Evolutionary conservation across 2,329 filamentous ascomycete genomes (phyloP), one percentile per base, ranked within the genome.

Genomic region (Sporothrix schenckii): DNA sequence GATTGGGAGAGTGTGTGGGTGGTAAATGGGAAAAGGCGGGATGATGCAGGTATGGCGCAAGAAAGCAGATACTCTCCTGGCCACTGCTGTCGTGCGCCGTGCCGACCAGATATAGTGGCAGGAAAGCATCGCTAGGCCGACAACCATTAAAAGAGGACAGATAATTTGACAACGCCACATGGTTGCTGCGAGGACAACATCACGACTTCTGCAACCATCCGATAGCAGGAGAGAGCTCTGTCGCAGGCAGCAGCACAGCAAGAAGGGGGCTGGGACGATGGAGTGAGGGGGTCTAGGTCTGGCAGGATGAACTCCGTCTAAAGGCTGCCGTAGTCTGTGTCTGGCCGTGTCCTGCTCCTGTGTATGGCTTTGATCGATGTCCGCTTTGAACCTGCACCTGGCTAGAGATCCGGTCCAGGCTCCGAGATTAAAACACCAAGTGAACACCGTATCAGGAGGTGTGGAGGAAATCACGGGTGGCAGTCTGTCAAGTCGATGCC

Each of bases 351-450:
- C 9, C 30, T 58, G 27, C 19, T 21, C n/a, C 19, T 44, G 58
- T 44, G 10, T 30, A 9, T 11, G 19, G 58, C 27, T 19, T n/a
- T 47, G 13, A 6, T 65, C 21, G 16, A 14, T 66, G 53, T 67
- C 69, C 56, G 39, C 47, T 44, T 68, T 47, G n/a, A 21, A n/a
- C 14, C 21, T 63, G 47, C 50, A 60, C 66, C 53, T 68, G 66
- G 41, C 41, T 14, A 27, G 53, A 56, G 30, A 44, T 68, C 69
- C 66, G 66, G 58, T 71, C 69, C 58, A 71, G 69, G 69, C 69
- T 65, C 66, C 69, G 66, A 71, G 56, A 71, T 71, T 65, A 68
- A 56, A 39, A 53, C 53, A 56, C 39, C 2, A 54, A 30, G 41
- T 56, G 66, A 68, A 68, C 66, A 68, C 66, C 66, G 52, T 34